Conservation (phyloP, 768 basidiomycete genomes). For the Tephrocybe rancida region DNA sequence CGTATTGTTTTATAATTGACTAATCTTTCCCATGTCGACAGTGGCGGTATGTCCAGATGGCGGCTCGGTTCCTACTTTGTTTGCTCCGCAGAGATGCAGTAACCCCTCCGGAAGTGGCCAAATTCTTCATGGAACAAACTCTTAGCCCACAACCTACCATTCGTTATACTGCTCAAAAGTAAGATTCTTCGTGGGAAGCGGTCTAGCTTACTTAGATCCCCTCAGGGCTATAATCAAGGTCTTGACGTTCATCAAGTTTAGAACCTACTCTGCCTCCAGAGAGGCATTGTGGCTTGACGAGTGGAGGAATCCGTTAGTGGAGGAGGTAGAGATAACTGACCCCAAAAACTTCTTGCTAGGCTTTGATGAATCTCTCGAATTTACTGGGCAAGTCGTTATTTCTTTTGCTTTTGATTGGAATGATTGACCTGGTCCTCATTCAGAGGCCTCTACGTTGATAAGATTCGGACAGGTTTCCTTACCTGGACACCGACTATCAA, state of each 20-base stretch:
- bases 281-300: slow-evolving; percentile 76
- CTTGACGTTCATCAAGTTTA: slow-evolving; percentile 70
- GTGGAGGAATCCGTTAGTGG: slow-evolving; percentile 66
- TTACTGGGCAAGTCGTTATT: slow-evolving; percentile 33
- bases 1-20: slow-evolving; percentile 11
- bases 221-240: slow-evolving; percentile 68
- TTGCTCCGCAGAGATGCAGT: slow-evolving; percentile 66
- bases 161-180: slow-evolving; percentile 68
- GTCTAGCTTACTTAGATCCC: slow-evolving; percentile 5
- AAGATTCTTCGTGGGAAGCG: slow-evolving; percentile 5
- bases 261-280: slow-evolving; percentile 64
- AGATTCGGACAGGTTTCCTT: slow-evolving; percentile 77
- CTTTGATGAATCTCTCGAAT: slow-evolving; percentile 42
- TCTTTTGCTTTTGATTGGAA: not conserved
- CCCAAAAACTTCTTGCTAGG: slow-evolving; percentile 50
- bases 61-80: slow-evolving; percentile 58
- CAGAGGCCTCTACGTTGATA: slow-evolving; percentile 63
- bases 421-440: slow-evolving; percentile 22
- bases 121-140: slow-evolving; percentile 65
- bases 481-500: slow-evolving; percentile 68
- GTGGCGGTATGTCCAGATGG: slow-evolving; percentile 85
- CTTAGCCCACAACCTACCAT: slow-evolving; percentile 75
- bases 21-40: slow-evolving; percentile 28
- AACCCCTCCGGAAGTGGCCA: slow-evolving; percentile 53
- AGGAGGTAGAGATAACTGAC: slow-evolving; percentile 46